phyloP scores from a whole-genome alignment of 139 green algal genomes.

The Helicosporidium sp. region DNA sequence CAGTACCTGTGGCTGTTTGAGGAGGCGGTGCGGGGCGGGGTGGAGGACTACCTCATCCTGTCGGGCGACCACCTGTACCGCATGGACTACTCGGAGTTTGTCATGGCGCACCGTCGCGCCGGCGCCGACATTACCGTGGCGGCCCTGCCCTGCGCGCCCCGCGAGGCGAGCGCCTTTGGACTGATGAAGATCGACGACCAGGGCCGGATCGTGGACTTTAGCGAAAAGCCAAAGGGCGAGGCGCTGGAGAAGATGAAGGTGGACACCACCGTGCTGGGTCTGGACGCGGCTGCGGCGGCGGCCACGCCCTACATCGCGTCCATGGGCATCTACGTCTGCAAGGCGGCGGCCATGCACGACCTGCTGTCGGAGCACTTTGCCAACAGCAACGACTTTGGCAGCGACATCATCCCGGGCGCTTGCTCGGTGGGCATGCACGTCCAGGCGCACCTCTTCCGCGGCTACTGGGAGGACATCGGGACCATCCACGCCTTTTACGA shows the following conservation, averaged over 20 bases:
- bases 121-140: constrained; percentile 93
- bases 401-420: constrained; percentile 66
- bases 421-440: constrained; percentile 52
- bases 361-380: constrained; percentile 38
- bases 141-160: constrained; percentile 79
- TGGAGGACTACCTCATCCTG: constrained; percentile 96
- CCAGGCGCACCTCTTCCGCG: constrained; percentile 29
- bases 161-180: constrained; percentile 75
- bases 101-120: constrained; percentile 63
- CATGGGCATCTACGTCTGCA: constrained; percentile 97
- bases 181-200: constrained; percentile 97
- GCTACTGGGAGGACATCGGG: constrained; percentile 84
- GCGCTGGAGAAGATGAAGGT: constrained; percentile 77
- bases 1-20: constrained; percentile 99
- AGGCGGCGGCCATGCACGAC: constrained; percentile 24
- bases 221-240: constrained; percentile 93
- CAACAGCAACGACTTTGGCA: constrained; percentile 62
- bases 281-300: constrained; percentile 54
- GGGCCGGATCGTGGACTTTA: constrained; percentile 77
- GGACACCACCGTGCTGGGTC: constrained; percentile 86
- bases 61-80: constrained; percentile 98
- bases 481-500: constrained; percentile 95
- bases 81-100: constrained; percentile 98
- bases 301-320: constrained; percentile 93
- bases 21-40: constrained; percentile 56